phyloP scores from a whole-genome alignment of 176 grass and related monocot species.

The Carex myosuroides region DNA sequence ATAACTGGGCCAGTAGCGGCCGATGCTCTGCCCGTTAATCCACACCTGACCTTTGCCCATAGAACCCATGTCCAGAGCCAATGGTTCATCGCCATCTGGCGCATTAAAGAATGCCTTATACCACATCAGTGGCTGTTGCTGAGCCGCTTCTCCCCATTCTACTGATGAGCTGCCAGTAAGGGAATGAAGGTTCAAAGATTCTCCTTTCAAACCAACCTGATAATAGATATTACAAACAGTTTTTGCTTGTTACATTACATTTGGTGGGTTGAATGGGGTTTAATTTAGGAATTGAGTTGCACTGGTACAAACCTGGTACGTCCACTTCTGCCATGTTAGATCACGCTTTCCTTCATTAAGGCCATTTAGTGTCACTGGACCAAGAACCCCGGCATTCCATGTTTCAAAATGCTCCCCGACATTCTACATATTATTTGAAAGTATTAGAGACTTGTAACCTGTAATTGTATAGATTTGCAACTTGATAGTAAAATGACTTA shows the following conservation, averaged over 20 bases:
- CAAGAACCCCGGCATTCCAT: conserved; percentile 98
- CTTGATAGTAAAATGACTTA: conserved; percentile 34
- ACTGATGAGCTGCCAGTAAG: conserved; percentile 80
- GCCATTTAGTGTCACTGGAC: conserved; percentile 72
- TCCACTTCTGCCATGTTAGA: conserved; percentile 98
- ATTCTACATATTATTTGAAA: conserved; percentile 43
- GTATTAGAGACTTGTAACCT: neutral
- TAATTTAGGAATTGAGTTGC: neutral
- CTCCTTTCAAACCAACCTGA: conserved; percentile 92
- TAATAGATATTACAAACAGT: conserved; percentile 13
- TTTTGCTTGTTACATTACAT: neutral
- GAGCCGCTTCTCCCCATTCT: conserved; percentile 76
- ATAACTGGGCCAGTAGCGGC: conserved; percentile 89
- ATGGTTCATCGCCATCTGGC: conserved; percentile 77
- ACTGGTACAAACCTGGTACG: conserved; percentile 58
- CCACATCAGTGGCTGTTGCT: conserved; percentile 85
- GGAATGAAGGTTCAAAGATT: conserved; percentile 72
- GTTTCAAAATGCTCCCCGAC: conserved; percentile 96
- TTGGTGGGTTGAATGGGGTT: neutral
- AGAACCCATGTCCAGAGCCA: conserved; percentile 89
- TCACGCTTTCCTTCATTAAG: conserved; percentile 91
- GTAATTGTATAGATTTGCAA: neutral
- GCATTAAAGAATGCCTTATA: conserved; percentile 99
- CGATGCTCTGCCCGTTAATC: conserved; percentile 91
- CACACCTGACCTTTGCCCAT: conserved; percentile 99